Base-by-base conservation (phyloP, 768 basidiomycete genomes). In the Panaeolus cyanescens region DNA sequence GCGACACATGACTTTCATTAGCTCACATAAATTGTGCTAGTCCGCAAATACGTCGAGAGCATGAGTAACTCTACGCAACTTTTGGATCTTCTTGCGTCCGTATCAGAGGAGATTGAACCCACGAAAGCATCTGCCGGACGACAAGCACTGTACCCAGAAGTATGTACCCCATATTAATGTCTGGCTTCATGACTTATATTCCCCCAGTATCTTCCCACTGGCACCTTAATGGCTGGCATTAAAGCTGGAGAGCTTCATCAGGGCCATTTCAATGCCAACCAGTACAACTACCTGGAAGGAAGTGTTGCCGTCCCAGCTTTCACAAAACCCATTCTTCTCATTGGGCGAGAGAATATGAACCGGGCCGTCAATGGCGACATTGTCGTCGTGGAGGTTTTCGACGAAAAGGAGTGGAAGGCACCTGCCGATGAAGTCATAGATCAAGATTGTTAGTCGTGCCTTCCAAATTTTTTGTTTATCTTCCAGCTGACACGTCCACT, bases 201-300 rank as follows among this genome's bases (percentile, higher is more conserved):
- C 28, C 8, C 54, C 4, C 56, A 99, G 94, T 96, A 99, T 71
- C 79, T 97, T 15, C 80, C 95, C 0, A 80, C 83, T 8, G 81
- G 88, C 0, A 86, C 85, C 0, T 74, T 98, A 8, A 69, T 86
- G 36, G 92, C 95, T 9, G 96, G 95, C 1, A 81, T 98, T 59
- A 96, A 95, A 72, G 84, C 86, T 3, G 93, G 93, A 2, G 79
- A 89, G 39, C 83, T 96, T 3, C 86, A 94, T 68, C 94, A 98
- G 76, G 97, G 97, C 0, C 89, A 96, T 71, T 99, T 96, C 77
- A 95, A 92, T 69, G 93, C 95, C 2, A 97, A 93, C 67, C 89
- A 89, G 65, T 99, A 95, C 75, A 99, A 99, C 72, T 99, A 96
- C 67, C 81, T 98, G 13, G 96, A 98, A 91, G 96, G 95, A 6